Evolutionary conservation across 164 flowering plant species (phyloP), one percentile per base, ranked within the genome.

Genomic region (Nelumbo lutea): DNA sequence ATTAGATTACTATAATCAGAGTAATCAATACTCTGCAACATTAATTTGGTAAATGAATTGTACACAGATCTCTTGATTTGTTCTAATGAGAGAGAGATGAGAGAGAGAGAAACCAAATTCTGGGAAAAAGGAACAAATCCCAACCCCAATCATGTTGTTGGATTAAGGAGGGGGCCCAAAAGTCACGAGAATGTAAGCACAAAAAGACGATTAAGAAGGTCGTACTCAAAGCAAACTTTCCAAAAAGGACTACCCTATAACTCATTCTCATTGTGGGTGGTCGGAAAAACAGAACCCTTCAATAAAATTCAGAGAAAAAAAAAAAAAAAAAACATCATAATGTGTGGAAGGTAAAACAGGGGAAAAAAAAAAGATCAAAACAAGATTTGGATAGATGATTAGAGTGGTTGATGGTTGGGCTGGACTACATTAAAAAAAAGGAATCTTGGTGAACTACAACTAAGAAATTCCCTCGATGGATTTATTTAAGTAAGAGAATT

Each of bases 191-290:
- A 55, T 59, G 11, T 65, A 42, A 55, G 42, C 81, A 75, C 78
- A 70, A 82, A 75, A 81, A 69, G 86, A 81, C 84, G 82, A 83
- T 84, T 71, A n/a, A 46, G 78, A 77, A 83, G 74, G 75, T 65
- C 78, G 41, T 70, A 68, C 68, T 74, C 75, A 9, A 41, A 0
- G 57, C 61, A 57, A 51, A n/a, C 58, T 42, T 62, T 68, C 74
- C 68, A 42, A 44, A 62, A 42, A 66, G 70, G 56, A 45, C 50
- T 69, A 15, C 65, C 76, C 53, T 8, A 52, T 50, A 67, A 27
- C 0, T 27, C 27, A 27, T 27, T 27, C 39, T 61, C 47, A 53
- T 66, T 59, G 58, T 52, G 60, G 62, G 50, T 65, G 77, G 56
- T 61, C 77, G 60, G 27, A 27, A 27, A 27, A 27, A 27, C 27